phyloP scores from a whole-genome alignment of 805 yeast genomes.

The Kodamaea sagamina region DNA sequence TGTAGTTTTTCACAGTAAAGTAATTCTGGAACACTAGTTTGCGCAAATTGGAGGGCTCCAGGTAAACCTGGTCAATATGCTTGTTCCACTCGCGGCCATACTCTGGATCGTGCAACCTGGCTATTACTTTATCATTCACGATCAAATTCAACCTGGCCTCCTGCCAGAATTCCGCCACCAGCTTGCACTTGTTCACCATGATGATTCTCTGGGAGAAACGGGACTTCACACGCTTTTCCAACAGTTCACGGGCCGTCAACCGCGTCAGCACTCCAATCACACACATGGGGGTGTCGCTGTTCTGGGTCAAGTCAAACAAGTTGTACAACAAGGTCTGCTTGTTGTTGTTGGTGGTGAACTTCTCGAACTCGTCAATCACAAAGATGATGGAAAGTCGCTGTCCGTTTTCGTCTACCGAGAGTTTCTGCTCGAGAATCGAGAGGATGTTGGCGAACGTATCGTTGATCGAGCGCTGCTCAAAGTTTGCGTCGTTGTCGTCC shows the following conservation, averaged over 20 bases:
- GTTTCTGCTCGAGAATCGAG: slow-evolving; percentile 48
- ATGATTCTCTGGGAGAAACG: slow-evolving; percentile 83
- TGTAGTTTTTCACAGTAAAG: slow-evolving; percentile 60
- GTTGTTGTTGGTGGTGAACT: slow-evolving; percentile 59
- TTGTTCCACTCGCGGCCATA: slow-evolving; percentile 49
- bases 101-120: slow-evolving; percentile 16
- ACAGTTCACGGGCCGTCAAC: slow-evolving; percentile 71
- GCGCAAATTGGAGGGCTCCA: slow-evolving; percentile 16
- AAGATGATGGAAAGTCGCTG: slow-evolving; percentile 63
- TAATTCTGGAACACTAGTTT: slow-evolving; percentile 39
- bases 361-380: slow-evolving; percentile 82
- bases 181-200: slow-evolving; percentile 52
- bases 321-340: slow-evolving; percentile 87
- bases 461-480: slow-evolving; percentile 55
- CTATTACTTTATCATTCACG: slow-evolving; percentile 21
- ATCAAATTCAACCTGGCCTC: slow-evolving; percentile 46
- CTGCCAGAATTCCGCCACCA: slow-evolving; percentile 51
- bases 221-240: slow-evolving; percentile 90
- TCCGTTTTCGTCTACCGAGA: slow-evolving; percentile 14
- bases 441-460: slow-evolving; percentile 64
- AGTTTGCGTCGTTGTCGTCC: slow-evolving; percentile 21
- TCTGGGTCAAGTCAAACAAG: slow-evolving; percentile 82
- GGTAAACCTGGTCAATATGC: slow-evolving; percentile 27
- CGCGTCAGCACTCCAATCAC: slow-evolving; percentile 80
- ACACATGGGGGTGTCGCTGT: slow-evolving; percentile 67